Evolutionary conservation across 345 rosid species (phyloP).

Genomic region (Salix dunnii): DNA sequence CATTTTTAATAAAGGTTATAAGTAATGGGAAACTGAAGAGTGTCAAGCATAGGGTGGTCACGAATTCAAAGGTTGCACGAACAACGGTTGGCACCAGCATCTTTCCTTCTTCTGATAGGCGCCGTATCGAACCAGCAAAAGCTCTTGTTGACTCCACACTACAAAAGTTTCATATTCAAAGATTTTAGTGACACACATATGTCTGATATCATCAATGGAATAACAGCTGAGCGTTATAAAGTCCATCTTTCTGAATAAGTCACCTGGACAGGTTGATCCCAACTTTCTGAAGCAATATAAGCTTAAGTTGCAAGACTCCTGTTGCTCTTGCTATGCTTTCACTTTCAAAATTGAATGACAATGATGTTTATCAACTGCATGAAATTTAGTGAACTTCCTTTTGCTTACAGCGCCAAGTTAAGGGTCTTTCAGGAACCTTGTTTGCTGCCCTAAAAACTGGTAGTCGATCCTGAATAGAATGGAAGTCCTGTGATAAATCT

Average conservation of each 20-base stretch:
- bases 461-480: no score
- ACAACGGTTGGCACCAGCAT: constrained; percentile 22
- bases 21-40: constrained; percentile 24
- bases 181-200: constrained; percentile 6
- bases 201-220: background rate
- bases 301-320: no score
- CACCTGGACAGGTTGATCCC: no score
- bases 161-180: constrained; percentile 1
- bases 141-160: background rate
- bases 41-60: constrained; percentile 21
- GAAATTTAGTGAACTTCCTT: no score
- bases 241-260: background rate
- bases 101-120: constrained; percentile 7
- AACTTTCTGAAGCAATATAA: no score
- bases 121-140: constrained; percentile 13
- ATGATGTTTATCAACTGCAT: no score
- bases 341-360: no score
- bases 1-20: constrained; percentile 8
- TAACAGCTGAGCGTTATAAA: constrained; percentile 6
- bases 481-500: no score
- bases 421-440: no score
- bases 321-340: no score
- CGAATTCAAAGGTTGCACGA: constrained; percentile 8
- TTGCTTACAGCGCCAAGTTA: no score
- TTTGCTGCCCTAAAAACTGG: no score